A percentile compares a stretch with the other conserved stretches of the same genome.
These are phyloP conservation scores for Colletotrichum sp. DNA, from an alignment of 2,329 filamentous ascomycete species.

Conservation along the genomic window DNA sequence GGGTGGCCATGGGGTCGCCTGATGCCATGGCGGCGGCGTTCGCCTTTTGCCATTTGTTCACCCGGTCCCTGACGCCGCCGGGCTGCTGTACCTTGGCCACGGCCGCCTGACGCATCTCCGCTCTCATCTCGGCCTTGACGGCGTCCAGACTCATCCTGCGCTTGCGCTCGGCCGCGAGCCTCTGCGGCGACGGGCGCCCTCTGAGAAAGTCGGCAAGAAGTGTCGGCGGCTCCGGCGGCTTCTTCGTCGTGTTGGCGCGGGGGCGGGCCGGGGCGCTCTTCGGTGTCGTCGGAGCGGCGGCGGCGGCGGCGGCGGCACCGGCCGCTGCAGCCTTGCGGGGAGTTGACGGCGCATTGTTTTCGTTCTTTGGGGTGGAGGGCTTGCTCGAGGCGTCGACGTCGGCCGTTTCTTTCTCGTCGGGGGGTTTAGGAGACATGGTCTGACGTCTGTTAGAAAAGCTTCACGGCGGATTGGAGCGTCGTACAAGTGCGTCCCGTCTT, in stretches of 20 bases:
- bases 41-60: constrained; percentile 84
- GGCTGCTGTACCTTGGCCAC: constrained; percentile 66
- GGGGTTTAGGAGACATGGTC: constrained; percentile 21
- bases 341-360: constrained; percentile 2
- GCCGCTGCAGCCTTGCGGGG: constrained; percentile 1
- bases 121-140: constrained; percentile 56
- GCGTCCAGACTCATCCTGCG: constrained; percentile 58
- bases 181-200: constrained; percentile 61
- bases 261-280: constrained; percentile 47
- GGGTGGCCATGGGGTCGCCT: constrained; percentile 55
- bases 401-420: constrained; percentile 17
- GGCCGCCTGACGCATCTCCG: constrained; percentile 63
- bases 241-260: constrained; percentile 42
- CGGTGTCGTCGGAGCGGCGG: constrained; percentile 30
- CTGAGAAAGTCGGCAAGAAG: constrained; percentile 63
- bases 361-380: neutral
- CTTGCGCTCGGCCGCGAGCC: constrained; percentile 54
- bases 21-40: constrained; percentile 69
- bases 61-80: constrained; percentile 75
- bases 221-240: constrained; percentile 47
- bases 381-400: constrained; percentile 6
- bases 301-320: neutral
- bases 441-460: constrained; percentile 5
- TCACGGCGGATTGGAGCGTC: neutral
- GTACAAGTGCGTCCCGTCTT: constrained; percentile 8